Base-by-base conservation (phyloP, 805 yeast genomes). In the Sugiyamaella floridensis region DNA sequence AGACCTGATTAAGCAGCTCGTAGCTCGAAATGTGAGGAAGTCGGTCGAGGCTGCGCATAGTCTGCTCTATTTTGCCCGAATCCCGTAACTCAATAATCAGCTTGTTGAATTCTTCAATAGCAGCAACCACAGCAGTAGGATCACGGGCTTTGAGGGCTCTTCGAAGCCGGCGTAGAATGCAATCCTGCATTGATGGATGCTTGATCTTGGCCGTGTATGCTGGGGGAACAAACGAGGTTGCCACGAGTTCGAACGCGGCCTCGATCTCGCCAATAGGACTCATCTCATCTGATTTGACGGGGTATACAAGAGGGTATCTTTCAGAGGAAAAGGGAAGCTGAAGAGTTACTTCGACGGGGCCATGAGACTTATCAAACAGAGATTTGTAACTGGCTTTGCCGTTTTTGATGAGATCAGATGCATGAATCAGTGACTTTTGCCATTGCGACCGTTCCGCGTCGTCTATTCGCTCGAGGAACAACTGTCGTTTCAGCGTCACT, bases 1-100 rank as follows among this genome's bases (percentile, higher is more conserved):
- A 90, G 2, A 85, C 79, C 59, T 86, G 83, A 53, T 84, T 79
- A 48, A 89, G 69, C 4, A 90, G 56, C 61, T 85, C 93, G 60
- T 86, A 90, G 49, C 83, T 64, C 22, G 80, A 71, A 47, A 48
- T 43, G 26, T 44, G 37, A 1, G 65, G 58, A 12, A 63, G 43
- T 4, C 43, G 37, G 8, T 47, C 57, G 14, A 57, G 53, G 7
- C 60, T 40, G 32, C 64, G 20, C 49, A 78, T 52, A 55, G 70
- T 67, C 22, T 60, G 54, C 9, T 65, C 49, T 4, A 73, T 63
- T 2, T 63, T 67, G 16, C 67, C 67, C 9, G 55, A 48, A 26
- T 67, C 56, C 22, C 74, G 73, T n/a, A 78, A 61, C 3, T 58
- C 52, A 2, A 51, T 57, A 9, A 82, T 61, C 20, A 76, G 55